Evolutionary conservation across 371 early-diverging fungal genomes (phyloP), one percentile per base, ranked within the genome.

Genomic region (Saksenaea vasiformis): DNA sequence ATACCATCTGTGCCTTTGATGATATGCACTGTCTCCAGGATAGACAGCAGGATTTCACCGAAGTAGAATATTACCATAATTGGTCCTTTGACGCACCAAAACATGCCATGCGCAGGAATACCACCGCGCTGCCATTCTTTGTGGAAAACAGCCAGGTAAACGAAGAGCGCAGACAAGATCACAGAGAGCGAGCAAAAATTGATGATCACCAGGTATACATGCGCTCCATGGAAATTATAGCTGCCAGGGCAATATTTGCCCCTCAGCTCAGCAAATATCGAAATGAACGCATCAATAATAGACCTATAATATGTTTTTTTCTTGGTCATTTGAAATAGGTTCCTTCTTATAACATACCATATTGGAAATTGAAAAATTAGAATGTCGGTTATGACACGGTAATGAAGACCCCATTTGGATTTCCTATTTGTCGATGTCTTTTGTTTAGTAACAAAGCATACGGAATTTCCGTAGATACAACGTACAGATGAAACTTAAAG

Each of bases 1-100:
- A 61, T 39, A 0, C 73, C 66, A 17, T 74, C 73, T 2, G 69
- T 73, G 35, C 76, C 82, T 28, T 76, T 68, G 57, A 82, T 82
- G 5, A 82, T 71, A 26, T 70, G 24, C 19, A 68, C 66, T 2
- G 70, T 71, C 2, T 61, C 60, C 15, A 82, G 56, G 9, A 70
- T 36, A 2, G 69, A 62, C 3, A 82, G 54, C 15, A 77, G 22
- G 19, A 79, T 66, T 31, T 82, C 82, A 17, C 79, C 82, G 64
- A 73, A 59, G 54, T 79, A 82, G 34, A 82, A 82, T 14, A 79
- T 79, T 9, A 74, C 64, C 82, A 79, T 79, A 47, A 82, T 79
- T 0, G 82, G 82, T 4, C 70, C 79, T 43, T 82, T 82, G 60
- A 82, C 79, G 41, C 76, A 82, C 82, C 82, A 82, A 63, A 82